A percentile compares a stretch with the other conserved stretches of the same genome.
Evolutionary conservation across 148 eudicot species (phyloP).

Genomic region (Nepenthes gracilis): DNA sequence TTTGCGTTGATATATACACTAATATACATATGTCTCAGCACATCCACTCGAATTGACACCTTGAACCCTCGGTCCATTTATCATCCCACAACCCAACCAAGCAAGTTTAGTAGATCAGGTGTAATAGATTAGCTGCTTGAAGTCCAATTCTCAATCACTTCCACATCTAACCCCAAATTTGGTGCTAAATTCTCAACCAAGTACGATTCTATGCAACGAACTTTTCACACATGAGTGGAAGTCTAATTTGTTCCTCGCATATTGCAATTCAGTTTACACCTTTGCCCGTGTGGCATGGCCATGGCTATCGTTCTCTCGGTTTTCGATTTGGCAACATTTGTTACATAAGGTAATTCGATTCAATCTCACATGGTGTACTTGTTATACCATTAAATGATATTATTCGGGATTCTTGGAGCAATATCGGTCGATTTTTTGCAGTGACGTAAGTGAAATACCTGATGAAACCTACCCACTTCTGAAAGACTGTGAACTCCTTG

Average conservation of each 20-base stretch:
- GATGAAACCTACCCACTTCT: constrained; percentile 89
- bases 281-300: constrained; percentile 97
- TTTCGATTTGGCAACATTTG: constrained; percentile 85
- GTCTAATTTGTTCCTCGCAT: constrained; percentile 1
- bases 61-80: no score
- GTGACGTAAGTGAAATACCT: constrained; percentile 97
- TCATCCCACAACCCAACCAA: no score
- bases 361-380: background rate
- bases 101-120: no score
- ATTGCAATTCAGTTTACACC: constrained; percentile 59
- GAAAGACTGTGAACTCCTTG: constrained; percentile 75
- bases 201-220: no score
- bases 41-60: no score
- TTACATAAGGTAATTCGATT: constrained; percentile 65
- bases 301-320: constrained; percentile 83
- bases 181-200: no score
- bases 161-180: no score
- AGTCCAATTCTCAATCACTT: no score
- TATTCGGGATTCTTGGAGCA: background rate
- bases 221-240: no score
- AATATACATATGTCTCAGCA: no score
- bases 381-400: background rate
- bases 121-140: no score
- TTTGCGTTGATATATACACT: no score
- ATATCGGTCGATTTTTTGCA: constrained; percentile 18